Conservation (phyloP, 2,329 filamentous ascomycete species). For the Sarocladiaceae sp. region DNA sequence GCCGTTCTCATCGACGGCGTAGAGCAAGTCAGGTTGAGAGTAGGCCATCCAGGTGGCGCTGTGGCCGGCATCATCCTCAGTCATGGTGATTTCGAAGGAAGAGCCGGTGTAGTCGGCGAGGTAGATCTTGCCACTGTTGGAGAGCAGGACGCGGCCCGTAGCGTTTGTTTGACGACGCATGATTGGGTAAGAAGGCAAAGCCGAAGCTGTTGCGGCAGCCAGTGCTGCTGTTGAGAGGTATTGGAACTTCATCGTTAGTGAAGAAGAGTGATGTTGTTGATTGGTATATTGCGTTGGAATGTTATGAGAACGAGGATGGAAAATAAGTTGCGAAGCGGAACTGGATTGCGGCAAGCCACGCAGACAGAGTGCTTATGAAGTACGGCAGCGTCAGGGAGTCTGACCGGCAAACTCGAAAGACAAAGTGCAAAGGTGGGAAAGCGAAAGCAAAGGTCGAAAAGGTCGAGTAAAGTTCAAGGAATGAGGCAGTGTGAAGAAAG, state of each 20-base stretch:
- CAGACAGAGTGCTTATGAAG: not conserved
- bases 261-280: too few relatives aligned
- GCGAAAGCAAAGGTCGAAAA: too few relatives aligned
- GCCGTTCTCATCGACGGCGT: slow-evolving; percentile 44
- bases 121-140: slow-evolving; percentile 28
- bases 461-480: too few relatives aligned
- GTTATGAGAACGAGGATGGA: too few relatives aligned
- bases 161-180: not conserved
- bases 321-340: too few relatives aligned
- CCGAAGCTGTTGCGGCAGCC: slow-evolving; percentile 2
- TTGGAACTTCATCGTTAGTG: slow-evolving; percentile 3
- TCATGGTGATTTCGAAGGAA: slow-evolving; percentile 32
- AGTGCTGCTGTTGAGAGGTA: not conserved
- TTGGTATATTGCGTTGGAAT: too few relatives aligned
- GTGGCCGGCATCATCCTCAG: slow-evolving; percentile 25
- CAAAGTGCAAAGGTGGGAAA: not conserved
- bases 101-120: slow-evolving; percentile 37
- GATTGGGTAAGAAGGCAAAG: not conserved
- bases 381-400: not conserved
- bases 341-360: too few relatives aligned
- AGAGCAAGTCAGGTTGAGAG: slow-evolving; percentile 34
- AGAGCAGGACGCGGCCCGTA: slow-evolving; percentile 11
- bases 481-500: not conserved
- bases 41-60: slow-evolving; percentile 44
- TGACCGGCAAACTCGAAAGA: not conserved